Base-by-base conservation (phyloP, 805 yeast species). In the Myxozyma nipponensis region DNA sequence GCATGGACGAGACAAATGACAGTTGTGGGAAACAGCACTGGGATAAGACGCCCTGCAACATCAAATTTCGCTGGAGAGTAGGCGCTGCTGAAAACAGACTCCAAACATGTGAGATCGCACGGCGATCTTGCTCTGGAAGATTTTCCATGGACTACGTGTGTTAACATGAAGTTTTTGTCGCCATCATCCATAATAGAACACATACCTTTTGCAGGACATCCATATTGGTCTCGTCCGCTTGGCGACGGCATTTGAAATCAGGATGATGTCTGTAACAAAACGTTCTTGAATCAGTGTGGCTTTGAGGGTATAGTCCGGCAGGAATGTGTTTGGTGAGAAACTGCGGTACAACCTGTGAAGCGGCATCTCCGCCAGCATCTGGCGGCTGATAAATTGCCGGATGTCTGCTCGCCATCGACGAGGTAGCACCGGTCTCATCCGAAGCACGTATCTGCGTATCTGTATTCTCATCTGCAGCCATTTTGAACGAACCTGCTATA, bases 21-120 rank as follows among this genome's bases (percentile, higher is more conserved):
- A 93, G 73, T 64, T 90, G 96, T 1, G 98, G 97, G 70, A 88
- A 90, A 62, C 98, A 93, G 67, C 98, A 88, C 66, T 88, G 95
- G 3, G 87, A 75, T 39, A 93, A 70, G 32, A 93, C 69, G 1
- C 98, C 97, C 64, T 85, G 84, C 44, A 93, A 69, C 1, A 91
- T 86, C 39, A 91, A 71, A 44, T 79, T 77, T 47, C 97, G 73
- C 63, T 84, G 86, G 39, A 75, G 78, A 35, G 75, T 69, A 3
- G 84, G 86, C 23, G 91, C 85, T 39, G 84, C 86, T 46, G 82
- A 77, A 67, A 88, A 91, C 7, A 83, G 77, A 3, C 88, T 80
- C 93, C 96, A 87, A 17, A 87, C 85, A 57, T 84, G 87, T 36
- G 83, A 76, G 24, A 91, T 81, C 18, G 87, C 86, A 57, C 82